Base-by-base conservation (phyloP, 139 green algal genomes). In the Auxenochlorella protothecoides region DNA sequence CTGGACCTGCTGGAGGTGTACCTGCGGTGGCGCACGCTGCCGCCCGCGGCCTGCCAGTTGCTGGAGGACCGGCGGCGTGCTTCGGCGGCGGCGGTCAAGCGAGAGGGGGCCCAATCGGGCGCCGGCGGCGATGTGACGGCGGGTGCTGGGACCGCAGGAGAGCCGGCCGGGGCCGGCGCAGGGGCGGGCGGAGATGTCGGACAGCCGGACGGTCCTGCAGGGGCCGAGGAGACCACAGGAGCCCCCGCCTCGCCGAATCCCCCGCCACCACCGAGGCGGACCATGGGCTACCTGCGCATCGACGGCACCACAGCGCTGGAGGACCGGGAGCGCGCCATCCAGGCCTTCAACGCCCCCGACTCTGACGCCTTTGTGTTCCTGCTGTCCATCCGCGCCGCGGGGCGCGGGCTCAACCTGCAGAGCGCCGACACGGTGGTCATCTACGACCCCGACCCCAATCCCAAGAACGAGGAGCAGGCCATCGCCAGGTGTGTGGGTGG, bases 391-490 rank as follows among this genome's bases (percentile, higher is more conserved):
- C 78, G 91, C 3, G 95, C 95, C 4, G 95, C 93, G 0, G 95
- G 95, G 44, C 74, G 90, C 8, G 93, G 93, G 51, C 85, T 98
- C 6, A 98, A 97, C 81, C 85, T 98, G 80, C 93, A 97, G 88
- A 90, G 87, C 6, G 84, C 89, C 2, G 95, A 99, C 84, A 98
- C 92, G 0, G 95, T 99, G 27, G 83, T 99, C 61, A 91, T 99
- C 66, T 99, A 97, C 74, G 95, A 99, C 84, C 93, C 93, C 0
- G 95, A 99, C 73, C 86, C 92, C 66, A 99, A 99, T 84, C 95
- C 95, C 27, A 98, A 99, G 85, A 98, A 97, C 80, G 95, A 99
- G 84, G 93, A 98, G 85, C 95, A 99, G 78, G 95, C 95, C 65
- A 94, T 98, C 62, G 95, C 93, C 3, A 84, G 95, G 68, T 73